phyloP scores from a whole-genome alignment of 1,139 yeast genomes.

The Taphrina flavorubra region DNA sequence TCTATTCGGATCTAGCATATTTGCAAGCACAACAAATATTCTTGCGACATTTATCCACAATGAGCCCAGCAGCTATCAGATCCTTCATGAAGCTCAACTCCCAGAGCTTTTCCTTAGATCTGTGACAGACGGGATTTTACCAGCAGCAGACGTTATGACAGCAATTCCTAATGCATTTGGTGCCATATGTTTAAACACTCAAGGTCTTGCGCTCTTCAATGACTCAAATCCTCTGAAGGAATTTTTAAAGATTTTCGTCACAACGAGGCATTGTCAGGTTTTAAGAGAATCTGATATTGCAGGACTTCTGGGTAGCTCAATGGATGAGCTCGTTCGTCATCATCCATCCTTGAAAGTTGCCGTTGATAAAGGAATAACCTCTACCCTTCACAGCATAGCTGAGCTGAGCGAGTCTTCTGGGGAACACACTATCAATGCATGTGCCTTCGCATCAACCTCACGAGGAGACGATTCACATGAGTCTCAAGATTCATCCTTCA shows the following conservation, averaged over 20 bases:
- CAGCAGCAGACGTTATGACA: constrained; percentile 62
- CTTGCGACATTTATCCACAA: constrained; percentile 79
- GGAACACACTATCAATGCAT: background rate
- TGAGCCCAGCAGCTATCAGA: constrained; percentile 87
- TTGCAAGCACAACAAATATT: constrained; percentile 69
- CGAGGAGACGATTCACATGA: background rate
- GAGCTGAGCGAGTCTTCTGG: constrained; percentile 53
- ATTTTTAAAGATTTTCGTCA: constrained; percentile 62
- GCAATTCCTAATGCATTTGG: constrained; percentile 79
- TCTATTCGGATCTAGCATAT: constrained; percentile 72
- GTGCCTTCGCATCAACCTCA: background rate
- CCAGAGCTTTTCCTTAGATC: constrained; percentile 66
- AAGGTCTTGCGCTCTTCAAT: constrained; percentile 67
- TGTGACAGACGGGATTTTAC: constrained; percentile 60
- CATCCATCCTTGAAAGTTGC: constrained; percentile 72
- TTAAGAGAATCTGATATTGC: constrained; percentile 60
- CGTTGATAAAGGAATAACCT: constrained; percentile 61
- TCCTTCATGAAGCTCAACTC: constrained; percentile 77
- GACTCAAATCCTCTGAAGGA: constrained; percentile 57
- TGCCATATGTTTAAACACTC: constrained; percentile 78
- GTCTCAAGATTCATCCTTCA: background rate
- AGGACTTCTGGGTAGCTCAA: constrained; percentile 65
- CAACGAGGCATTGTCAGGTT: constrained; percentile 59
- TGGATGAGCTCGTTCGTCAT: constrained; percentile 85
- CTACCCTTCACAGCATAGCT: constrained; percentile 60